Percentiles rank a stretch among this genome's conserved stretches.
phyloP scores from a whole-genome alignment of 1,284 basidiomycete genomes.

The Filobasidium uniguttulatum region DNA sequence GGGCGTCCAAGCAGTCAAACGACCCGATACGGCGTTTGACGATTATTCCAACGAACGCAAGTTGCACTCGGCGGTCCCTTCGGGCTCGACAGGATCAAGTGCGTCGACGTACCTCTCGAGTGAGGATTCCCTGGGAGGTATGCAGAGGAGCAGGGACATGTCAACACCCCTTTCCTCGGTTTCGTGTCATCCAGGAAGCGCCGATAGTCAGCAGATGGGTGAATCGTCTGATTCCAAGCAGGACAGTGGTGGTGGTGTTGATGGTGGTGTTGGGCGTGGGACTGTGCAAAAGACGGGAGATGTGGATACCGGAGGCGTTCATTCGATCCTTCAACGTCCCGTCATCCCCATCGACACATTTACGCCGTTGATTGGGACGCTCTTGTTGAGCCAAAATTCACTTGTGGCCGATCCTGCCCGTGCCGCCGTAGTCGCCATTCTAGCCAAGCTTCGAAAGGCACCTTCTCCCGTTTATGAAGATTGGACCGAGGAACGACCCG shows the following conservation, averaged over 20 bases:
- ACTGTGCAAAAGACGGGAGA: too few relatives aligned
- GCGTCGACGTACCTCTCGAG: neutral
- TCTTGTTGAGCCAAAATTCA: slow-evolving; percentile 68
- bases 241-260: too few relatives aligned
- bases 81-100: neutral
- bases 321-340: slow-evolving; percentile 34
- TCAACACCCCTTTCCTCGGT: too few relatives aligned
- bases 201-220: too few relatives aligned
- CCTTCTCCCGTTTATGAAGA: slow-evolving; percentile 22
- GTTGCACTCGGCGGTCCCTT: too few relatives aligned
- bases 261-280: too few relatives aligned
- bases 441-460: slow-evolving; percentile 41
- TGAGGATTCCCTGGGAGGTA: neutral
- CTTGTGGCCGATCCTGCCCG: slow-evolving; percentile 61
- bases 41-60: neutral
- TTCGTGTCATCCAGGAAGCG: too few relatives aligned
- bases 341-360: slow-evolving; percentile 68
- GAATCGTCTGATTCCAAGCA: too few relatives aligned
- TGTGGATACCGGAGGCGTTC: neutral
- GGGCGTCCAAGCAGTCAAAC: slow-evolving; percentile 22
- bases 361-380: slow-evolving; percentile 76
- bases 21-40: slow-evolving; percentile 14
- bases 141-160: slow-evolving; percentile 2
- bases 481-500: slow-evolving; percentile 22
- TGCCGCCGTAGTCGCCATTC: slow-evolving; percentile 60